phyloP scores from a whole-genome alignment of 805 yeast species.

The Crinitomyces ghanaensis region DNA sequence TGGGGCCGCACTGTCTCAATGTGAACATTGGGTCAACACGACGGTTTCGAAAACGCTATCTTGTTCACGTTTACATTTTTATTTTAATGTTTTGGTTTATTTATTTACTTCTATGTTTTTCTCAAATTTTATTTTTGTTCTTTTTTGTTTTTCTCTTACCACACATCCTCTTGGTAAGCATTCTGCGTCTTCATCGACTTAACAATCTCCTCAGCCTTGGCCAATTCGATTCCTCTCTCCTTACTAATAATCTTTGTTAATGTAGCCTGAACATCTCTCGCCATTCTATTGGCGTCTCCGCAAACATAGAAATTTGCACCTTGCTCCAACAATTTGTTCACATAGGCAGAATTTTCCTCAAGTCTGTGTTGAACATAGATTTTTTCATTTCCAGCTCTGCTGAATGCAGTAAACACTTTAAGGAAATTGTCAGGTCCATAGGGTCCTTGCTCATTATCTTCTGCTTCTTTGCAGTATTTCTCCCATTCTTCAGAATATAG shows the following conservation, averaged over 20 bases:
- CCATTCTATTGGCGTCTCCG: conserved; percentile 96
- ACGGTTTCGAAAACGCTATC: too few species aligned
- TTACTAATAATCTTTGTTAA: conserved; percentile 50
- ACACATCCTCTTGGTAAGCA: conserved; percentile 93
- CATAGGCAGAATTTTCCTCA: conserved; percentile 33
- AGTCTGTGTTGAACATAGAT: conserved; percentile 82
- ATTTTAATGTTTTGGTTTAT: too few species aligned
- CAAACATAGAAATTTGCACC: conserved; percentile 93
- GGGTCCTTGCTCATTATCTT: conserved; percentile 11
- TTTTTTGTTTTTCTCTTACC: too few species aligned
- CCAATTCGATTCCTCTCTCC: conserved; percentile 51
- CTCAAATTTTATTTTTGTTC: too few species aligned
- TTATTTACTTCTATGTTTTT: too few species aligned
- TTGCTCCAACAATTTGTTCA: conserved; percentile 40
- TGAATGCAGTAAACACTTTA: conserved; percentile 72
- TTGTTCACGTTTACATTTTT: too few species aligned
- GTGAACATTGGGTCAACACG: too few species aligned
- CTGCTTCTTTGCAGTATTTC: conserved; percentile 31
- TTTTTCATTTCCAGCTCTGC: conserved; percentile 55
- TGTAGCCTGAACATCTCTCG: conserved; percentile 76
- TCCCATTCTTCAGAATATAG: conserved; percentile 87
- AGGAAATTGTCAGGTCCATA: conserved; percentile 18
- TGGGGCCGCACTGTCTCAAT: too few species aligned
- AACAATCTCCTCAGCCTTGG: conserved; percentile 63
- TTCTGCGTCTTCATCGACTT: conserved; percentile 73